Evolutionary conservation across 495 filamentous ascomycete species (phyloP), one percentile per base, ranked within the genome.

Genomic region (Astrothelium macrocarpum): DNA sequence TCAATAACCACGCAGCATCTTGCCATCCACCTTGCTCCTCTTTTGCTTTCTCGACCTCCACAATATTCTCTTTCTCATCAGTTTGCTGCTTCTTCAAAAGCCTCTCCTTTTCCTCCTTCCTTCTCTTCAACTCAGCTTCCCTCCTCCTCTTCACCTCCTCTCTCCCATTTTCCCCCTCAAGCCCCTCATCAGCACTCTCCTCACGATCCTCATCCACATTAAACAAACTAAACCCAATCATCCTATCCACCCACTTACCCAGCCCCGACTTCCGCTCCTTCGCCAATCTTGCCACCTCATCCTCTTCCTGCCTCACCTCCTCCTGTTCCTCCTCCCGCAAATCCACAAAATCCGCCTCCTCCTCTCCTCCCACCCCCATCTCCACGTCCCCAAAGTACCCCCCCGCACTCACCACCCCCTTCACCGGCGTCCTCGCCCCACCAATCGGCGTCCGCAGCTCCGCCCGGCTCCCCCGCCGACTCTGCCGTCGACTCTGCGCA

Each of bases 1-100:
- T 85, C 59, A 95, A 76, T 64, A 96, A 74, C 91, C 90, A 96
- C 29, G 87, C 82, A 39, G 89, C 91, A 77, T 95, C 91, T 64
- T 87, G 82, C 91, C 89, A 95, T 16, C 86, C 84, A 14, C 78
- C 80, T 59, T 85, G 78, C 32, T 81, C 79, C 59, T 59, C 11
- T 29, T 28, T 39, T 28, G 61, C 32, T 49, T 14, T 62, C 2
- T 31, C 64, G 62, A 16, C 72, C 18, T 49, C 43, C 18, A 49
- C 43, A 14, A n/a, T 3, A 53, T 18, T 56, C 7, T 46, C 66
- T 69, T 32, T 65, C 71, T 72, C 59, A 11, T 34, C 61, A 4
- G 53, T 43, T 23, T 58, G 53, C 60, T 29, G 28, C 32, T 23
- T 58, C 11, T 61, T 39, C 39, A 67, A 60, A 59, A 68, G 56